Conservation (phyloP, 371 early-diverging fungal species). For the Mortierella sp. region DNA sequence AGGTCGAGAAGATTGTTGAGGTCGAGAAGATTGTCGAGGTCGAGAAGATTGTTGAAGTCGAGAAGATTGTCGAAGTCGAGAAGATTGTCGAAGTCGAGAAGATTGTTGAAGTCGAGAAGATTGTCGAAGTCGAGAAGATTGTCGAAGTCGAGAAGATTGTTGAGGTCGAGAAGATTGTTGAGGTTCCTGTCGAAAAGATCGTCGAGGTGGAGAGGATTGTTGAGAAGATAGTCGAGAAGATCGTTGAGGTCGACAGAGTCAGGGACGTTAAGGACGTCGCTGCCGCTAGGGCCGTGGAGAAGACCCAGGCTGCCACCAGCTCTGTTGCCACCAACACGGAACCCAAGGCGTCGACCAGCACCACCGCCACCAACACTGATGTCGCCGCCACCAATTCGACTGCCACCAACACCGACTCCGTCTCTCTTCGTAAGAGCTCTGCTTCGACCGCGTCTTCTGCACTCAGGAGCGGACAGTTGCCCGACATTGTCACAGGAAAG, state of each 20-base stretch:
- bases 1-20: neutral
- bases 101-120: neutral
- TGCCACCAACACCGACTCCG: slow-evolving; percentile 12
- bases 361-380: neutral
- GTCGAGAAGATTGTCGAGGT: neutral
- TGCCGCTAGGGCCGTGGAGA: neutral
- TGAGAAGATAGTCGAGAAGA: slow-evolving; percentile 6
- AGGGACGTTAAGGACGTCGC: neutral
- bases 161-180: neutral
- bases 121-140: neutral
- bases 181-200: neutral
- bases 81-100: neutral
- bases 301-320: neutral
- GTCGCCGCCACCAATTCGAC: neutral
- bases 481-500: slow-evolving; percentile 29
- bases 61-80: neutral
- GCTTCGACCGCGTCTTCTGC: neutral
- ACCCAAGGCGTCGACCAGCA: neutral
- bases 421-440: neutral
- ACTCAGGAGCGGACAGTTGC: slow-evolving; percentile 8
- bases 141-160: neutral
- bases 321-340: slow-evolving; percentile 21
- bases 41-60: neutral
- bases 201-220: slow-evolving; percentile 1
- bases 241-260: neutral